Conservation (phyloP, 192 early-diverging fungal species). For the Umbelopsis sp. region DNA sequence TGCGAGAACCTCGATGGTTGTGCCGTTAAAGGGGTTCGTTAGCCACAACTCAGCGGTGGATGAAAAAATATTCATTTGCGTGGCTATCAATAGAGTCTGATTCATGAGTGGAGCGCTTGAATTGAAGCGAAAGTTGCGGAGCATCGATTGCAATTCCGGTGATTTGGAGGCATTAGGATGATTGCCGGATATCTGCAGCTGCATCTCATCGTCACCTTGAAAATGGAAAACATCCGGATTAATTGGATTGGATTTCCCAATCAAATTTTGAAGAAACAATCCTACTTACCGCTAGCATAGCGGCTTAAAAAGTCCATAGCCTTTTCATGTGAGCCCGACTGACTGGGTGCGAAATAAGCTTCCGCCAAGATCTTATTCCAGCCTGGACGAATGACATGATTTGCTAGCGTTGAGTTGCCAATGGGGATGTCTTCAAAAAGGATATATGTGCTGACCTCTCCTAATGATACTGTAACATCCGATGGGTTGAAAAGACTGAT, state of each 20-base stretch:
- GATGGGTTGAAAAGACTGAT: constrained; percentile 38
- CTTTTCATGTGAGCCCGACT: neutral
- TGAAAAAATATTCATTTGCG: constrained; percentile 39
- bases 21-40: constrained; percentile 32
- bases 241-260: constrained; percentile 18
- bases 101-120: constrained; percentile 24
- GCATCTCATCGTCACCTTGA: constrained; percentile 10
- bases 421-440: constrained; percentile 26
- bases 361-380: constrained; percentile 16
- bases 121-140: constrained; percentile 31
- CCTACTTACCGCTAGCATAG: constrained; percentile 10
- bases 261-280: neutral
- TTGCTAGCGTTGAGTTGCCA: constrained; percentile 32
- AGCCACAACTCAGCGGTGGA: constrained; percentile 34
- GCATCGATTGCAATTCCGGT: constrained; percentile 1
- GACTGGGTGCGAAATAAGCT: neutral
- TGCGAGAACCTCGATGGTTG: constrained; percentile 23
- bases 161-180: constrained; percentile 29
- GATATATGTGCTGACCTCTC: constrained; percentile 28
- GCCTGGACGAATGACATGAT: constrained; percentile 23
- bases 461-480: constrained; percentile 34
- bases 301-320: neutral
- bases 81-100: constrained; percentile 26
- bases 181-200: constrained; percentile 33
- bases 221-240: constrained; percentile 5